Evolutionary conservation across 1,284 basidiomycete genomes (phyloP), one percentile per base, ranked within the genome.

Genomic region (Boletus mariae): DNA sequence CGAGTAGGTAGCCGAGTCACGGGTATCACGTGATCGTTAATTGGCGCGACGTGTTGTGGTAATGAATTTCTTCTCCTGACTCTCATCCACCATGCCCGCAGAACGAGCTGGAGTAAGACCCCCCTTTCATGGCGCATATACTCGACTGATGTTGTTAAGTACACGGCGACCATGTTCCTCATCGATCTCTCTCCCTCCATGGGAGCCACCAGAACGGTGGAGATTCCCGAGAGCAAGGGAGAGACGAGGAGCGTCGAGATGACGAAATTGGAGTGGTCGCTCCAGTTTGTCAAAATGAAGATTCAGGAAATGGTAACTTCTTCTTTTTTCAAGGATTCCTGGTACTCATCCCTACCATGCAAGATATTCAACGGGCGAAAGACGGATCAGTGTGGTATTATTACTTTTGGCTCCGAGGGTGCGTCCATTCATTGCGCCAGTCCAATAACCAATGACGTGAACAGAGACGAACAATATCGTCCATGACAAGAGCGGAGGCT

Each of bases 341-440:
- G 1, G 13, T 12, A 5, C 45, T 50, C 34, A 59, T 47, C 25
- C 9, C 5, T 25, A 23, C 17, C 23, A 34, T n/a, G 49, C 17
- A 59, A 94, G 93, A 92, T 97, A 56, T 92, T 86, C 66, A 84
- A 89, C 59, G 90, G 86, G 5, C 77, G 94, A 42, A 97, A 97
- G 75, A 96, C 94, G 10, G 94, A 96, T 63, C 85, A 91, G 62
- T 93, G 92, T 64, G 91, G 90, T 17, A 81, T 98, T 32, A 80
- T 96, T 45, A 73, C 87, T 4, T 94, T 92, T 64, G 94, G 94
- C 12, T 83, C 86, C 7, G 84, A 91, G 68, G 79, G 92, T 89
- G 61, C 67, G 66, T 9, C 6, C 15, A 3, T 49, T 44, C 12
- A 15, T 15, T 13, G 23, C 20, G 13, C 17, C 17, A 20, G 17